phyloP scores from a whole-genome alignment of 2,329 filamentous ascomycete genomes.

The Lasiodiplodia theobromae region DNA sequence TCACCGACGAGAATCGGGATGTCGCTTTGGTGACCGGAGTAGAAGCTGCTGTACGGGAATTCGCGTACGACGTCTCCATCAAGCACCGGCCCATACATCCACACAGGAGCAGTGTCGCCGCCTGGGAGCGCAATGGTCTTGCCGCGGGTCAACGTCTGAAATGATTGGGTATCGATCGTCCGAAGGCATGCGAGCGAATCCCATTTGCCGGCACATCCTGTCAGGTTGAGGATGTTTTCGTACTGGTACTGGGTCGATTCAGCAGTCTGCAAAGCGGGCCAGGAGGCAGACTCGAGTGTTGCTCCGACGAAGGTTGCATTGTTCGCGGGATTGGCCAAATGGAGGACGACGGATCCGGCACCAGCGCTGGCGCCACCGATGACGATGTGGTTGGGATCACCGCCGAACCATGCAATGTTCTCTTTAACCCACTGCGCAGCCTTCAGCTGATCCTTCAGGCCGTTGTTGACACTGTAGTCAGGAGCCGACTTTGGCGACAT shows the following conservation, averaged over 20 bases:
- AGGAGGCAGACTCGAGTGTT: constrained; percentile 44
- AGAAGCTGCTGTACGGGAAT: constrained; percentile 48
- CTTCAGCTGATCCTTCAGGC: constrained; percentile 47
- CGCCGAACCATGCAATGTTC: constrained; percentile 48
- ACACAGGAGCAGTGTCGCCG: constrained; percentile 42
- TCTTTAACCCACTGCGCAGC: constrained; percentile 46
- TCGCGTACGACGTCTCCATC: constrained; percentile 52
- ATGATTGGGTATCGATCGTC: constrained; percentile 43
- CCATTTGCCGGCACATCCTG: constrained; percentile 40
- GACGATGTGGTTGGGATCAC: constrained; percentile 48
- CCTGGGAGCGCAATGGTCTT: constrained; percentile 49
- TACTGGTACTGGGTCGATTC: constrained; percentile 52
- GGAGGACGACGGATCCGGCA: constrained; percentile 47
- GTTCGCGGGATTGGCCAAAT: constrained; percentile 47
- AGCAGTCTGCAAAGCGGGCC: constrained; percentile 49
- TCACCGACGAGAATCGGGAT: constrained; percentile 54
- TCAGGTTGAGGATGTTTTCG: constrained; percentile 43
- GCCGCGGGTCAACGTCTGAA: constrained; percentile 48
- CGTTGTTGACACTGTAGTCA: constrained; percentile 45
- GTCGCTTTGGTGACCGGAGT: constrained; percentile 47
- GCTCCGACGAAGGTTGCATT: constrained; percentile 47
- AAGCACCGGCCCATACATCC: constrained; percentile 52
- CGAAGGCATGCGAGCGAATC: constrained; percentile 49
- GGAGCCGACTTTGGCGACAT: constrained; percentile 8
- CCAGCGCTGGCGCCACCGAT: constrained; percentile 50